Percentiles rank a stretch among this genome's conserved stretches.
Conservation (phyloP, 2,329 filamentous ascomycete species). For the Pseudogymnoascus sp. region DNA sequence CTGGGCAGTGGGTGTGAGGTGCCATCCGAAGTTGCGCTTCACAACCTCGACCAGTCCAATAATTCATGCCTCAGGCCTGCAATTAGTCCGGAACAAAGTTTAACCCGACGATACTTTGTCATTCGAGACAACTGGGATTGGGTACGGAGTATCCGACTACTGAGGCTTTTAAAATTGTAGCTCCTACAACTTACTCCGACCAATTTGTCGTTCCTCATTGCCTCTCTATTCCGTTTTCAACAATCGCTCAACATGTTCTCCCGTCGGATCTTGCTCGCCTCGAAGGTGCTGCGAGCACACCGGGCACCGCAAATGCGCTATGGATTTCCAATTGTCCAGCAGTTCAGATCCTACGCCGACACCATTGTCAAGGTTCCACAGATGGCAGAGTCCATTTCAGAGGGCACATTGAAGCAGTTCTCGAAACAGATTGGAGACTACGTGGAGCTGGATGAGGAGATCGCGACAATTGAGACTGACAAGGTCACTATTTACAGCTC, state of each 20-base stretch:
- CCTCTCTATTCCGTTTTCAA: background rate
- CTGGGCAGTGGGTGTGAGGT: background rate
- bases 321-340: constrained; percentile 39
- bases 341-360: constrained; percentile 63
- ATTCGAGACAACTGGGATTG: background rate
- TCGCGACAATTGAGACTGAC: constrained; percentile 98
- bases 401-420: constrained; percentile 94
- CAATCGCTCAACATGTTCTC: constrained; percentile 24
- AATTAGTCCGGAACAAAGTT: background rate
- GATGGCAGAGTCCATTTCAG: constrained; percentile 98
- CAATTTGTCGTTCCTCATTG: background rate
- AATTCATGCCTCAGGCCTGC: background rate
- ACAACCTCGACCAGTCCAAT: background rate
- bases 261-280: constrained; percentile 26
- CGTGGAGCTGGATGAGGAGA: constrained; percentile 93
- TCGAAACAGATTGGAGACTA: constrained; percentile 86
- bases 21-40: constrained; percentile 4
- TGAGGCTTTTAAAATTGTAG: constrained; percentile 4
- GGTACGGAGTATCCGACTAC: constrained; percentile 1
- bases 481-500: constrained; percentile 54
- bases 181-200: background rate
- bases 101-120: background rate
- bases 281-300: constrained; percentile 26
- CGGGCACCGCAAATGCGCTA: constrained; percentile 28
- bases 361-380: constrained; percentile 86